phyloP scores from a whole-genome alignment of 768 basidiomycete genomes.

The Serendipita sp. region DNA sequence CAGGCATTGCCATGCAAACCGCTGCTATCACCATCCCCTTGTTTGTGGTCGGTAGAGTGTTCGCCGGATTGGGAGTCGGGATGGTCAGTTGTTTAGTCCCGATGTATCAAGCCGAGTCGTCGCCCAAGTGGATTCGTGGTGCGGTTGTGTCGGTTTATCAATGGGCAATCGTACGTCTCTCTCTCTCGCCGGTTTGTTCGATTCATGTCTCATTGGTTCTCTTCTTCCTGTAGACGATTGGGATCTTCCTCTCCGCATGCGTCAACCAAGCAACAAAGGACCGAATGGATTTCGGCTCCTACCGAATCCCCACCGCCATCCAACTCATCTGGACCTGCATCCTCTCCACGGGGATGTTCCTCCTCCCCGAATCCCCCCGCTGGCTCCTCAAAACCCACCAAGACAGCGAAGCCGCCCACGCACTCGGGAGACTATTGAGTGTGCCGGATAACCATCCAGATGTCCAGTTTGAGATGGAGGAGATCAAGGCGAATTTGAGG shows the following conservation, averaged over 20 bases:
- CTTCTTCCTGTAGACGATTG: too few species aligned
- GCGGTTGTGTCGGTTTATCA: conserved; percentile 54
- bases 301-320: conserved; percentile 55
- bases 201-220: too few species aligned
- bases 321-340: conserved; percentile 70
- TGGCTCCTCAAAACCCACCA: conserved; percentile 56
- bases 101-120: conserved; percentile 42
- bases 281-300: too few species aligned
- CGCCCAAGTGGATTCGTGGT: conserved; percentile 64
- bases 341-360: conserved; percentile 51
- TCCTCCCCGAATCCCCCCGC: conserved; percentile 68
- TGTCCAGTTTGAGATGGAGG: conserved; percentile 36
- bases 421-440: conserved; percentile 49
- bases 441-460: conserved; percentile 35
- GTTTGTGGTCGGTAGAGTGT: conserved; percentile 56
- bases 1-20: conserved; percentile 53
- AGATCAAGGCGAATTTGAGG: conserved; percentile 44
- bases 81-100: conserved; percentile 53
- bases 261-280: too few species aligned
- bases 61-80: conserved; percentile 71
- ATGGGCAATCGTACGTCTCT: conserved; percentile 57
- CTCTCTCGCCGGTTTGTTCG: too few species aligned
- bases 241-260: too few species aligned
- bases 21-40: conserved; percentile 35
- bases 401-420: conserved; percentile 37